These are phyloP conservation scores for Paraleonurus japonicus DNA, from an alignment of 257 asterid species.

Conservation along the genomic window DNA sequence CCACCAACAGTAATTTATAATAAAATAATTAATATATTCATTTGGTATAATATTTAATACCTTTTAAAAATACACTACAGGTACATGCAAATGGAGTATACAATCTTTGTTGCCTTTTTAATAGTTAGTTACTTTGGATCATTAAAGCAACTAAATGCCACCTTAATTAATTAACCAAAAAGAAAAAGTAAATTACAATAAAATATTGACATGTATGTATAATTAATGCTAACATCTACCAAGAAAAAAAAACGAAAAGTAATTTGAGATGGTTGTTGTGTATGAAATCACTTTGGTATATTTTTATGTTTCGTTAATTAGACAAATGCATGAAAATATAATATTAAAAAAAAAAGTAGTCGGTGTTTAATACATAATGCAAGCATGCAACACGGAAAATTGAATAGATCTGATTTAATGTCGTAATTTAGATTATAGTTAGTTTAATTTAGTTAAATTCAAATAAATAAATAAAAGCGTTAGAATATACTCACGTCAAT, in stretches of 20 bases:
- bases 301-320: not conserved
- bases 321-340: not conserved
- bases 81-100: no score
- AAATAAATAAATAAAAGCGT: not conserved
- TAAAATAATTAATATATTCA: no score
- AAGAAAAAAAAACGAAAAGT: not conserved
- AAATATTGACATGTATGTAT: not conserved
- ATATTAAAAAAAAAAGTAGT: no score
- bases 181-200: no score
- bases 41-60: no score
- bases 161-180: not conserved
- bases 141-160: no score
- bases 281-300: not conserved
- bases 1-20: no score
- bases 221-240: not conserved
- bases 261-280: no score
- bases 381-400: not conserved
- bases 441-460: not conserved
- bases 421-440: no score
- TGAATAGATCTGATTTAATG: not conserved
- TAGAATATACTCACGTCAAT: conserved; percentile 22
- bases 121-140: no score
- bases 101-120: no score
- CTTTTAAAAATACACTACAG: no score
- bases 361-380: not conserved